Evolutionary conservation across 371 early-diverging fungal genomes (phyloP).

Genomic region (Blakeslea trispora): DNA sequence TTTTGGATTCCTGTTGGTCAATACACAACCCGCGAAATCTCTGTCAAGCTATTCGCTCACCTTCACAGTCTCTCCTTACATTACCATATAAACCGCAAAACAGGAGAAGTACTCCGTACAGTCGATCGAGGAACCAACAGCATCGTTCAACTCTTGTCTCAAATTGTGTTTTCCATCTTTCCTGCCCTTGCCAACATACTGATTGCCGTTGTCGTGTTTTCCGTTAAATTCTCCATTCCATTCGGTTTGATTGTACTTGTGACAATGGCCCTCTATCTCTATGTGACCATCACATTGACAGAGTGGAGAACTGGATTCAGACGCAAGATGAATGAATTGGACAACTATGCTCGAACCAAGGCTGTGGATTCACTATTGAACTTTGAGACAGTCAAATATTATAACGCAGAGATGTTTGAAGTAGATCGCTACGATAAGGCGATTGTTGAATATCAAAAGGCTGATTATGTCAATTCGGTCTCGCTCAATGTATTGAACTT

Average conservation of each 20-base stretch:
- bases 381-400: slow-evolving; percentile 95
- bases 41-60: slow-evolving; percentile 86
- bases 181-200: slow-evolving; percentile 88
- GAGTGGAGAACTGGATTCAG: slow-evolving; percentile 92
- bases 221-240: slow-evolving; percentile 67
- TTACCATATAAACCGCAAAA: slow-evolving; percentile 93
- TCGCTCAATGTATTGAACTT: slow-evolving; percentile 80
- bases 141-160: slow-evolving; percentile 78
- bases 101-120: slow-evolving; percentile 88
- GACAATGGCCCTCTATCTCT: slow-evolving; percentile 88
- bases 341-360: slow-evolving; percentile 73
- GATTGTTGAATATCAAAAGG: slow-evolving; percentile 76
- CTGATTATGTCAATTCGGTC: slow-evolving; percentile 74
- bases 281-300: slow-evolving; percentile 81
- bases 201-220: slow-evolving; percentile 77
- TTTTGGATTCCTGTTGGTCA: slow-evolving; percentile 93
- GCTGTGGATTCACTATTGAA: slow-evolving; percentile 93
- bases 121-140: slow-evolving; percentile 88
- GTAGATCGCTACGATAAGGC: slow-evolving; percentile 75
- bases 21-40: slow-evolving; percentile 85
- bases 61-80: slow-evolving; percentile 81
- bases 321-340: slow-evolving; percentile 72
- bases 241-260: slow-evolving; percentile 84
- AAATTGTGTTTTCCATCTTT: slow-evolving; percentile 85
- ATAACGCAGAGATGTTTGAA: slow-evolving; percentile 81